Evolutionary conservation across 768 basidiomycete genomes (phyloP), one percentile per base, ranked within the genome.

Genomic region (Calocera viscosa): DNA sequence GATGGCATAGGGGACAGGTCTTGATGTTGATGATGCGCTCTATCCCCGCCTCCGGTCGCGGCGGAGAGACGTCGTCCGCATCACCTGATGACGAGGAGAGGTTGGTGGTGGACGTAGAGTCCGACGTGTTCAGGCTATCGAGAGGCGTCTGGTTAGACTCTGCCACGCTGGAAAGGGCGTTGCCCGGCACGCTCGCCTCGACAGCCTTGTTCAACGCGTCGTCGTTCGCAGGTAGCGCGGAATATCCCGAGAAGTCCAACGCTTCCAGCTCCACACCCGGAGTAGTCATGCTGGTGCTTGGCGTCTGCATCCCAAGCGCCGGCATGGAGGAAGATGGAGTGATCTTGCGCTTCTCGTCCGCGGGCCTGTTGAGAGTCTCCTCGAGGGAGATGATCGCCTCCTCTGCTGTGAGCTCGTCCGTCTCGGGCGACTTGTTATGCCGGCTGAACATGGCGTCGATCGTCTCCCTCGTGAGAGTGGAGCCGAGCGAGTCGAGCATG

Each of bases 401-500:
- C 30, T 89, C 86, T 17, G 90, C 75, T 0, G 86, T 87, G 34
- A 99, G 77, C 71, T 91, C 87, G 68, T 86, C 94, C 24, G 79
- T 76, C 7, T 80, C 79, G 0, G 86, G 82, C 2, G 81, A 77
- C 75, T 90, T 91, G 67, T 82, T 82, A 72, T 81, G 82, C 7
- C 84, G 82, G 8, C 81, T 83, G 78, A 90, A 97, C 82, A 95
- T 97, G 16, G 82, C 82, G 70, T 88, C 82, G 67, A 96, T 79
- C 1, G 95, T 98, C 49, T 84, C 79, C 0, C 76, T 77, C 7
- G 89, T 89, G 63, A 98, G 83, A 0, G 95, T 98, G 2, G 94
- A 96, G 2, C 94, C 94, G 39, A 99, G 86, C 1, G 94, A 95
- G 77, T 97, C 95, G 47, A 99, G 87, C 90, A 97, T 94, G 12